Base-by-base conservation (phyloP, 2,329 filamentous ascomycete genomes). In the Venturiaceae sp. region DNA sequence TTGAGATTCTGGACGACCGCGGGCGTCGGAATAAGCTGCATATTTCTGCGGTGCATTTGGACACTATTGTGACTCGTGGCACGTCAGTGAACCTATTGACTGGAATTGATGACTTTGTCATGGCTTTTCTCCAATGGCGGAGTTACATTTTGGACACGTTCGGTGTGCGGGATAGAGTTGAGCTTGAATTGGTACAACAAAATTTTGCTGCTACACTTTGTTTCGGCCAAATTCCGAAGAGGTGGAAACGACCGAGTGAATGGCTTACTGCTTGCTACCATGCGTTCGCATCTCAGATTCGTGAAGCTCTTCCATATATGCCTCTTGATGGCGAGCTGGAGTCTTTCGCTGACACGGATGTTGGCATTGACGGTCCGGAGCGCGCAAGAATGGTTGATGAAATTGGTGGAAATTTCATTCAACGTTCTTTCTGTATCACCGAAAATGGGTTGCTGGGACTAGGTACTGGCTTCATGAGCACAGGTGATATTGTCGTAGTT, bases 101-200 rank as follows among this genome's bases (percentile, higher is more conserved):
- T 55, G 65, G 61, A 0, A 3, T 64, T 16, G 65, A 65, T 4
- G 67, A 72, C 54, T 69, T 66, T n/a, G 62, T 74, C 19, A 72
- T 71, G 66, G 69, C 69, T 0, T 73, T 74, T 47, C 47, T 72
- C 1, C 65, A 72, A 26, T 73, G 70, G 71, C 62, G 67, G 19
- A 66, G 68, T 5, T 57, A 66, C 16, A 33, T 72, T 0, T 54
- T 70, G 6, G 57, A 62, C 5, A 57, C 44, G 1, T 58, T 62
- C 30, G 50, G 55, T 23, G 58, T 50, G 23, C 5, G 50, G 3
- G 41, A 60, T 11, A 53, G 44, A n/a, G 41, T 58, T 32, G 23
- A 57, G 8, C 33, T 41, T 26, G n/a, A 47, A 26, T 54, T 36
- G 7, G 50, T 58, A 5, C 63, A 71, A 19, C 64, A 70, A 13